phyloP scores from a whole-genome alignment of 2,329 filamentous ascomycete species.

The Penicillium sp. region DNA sequence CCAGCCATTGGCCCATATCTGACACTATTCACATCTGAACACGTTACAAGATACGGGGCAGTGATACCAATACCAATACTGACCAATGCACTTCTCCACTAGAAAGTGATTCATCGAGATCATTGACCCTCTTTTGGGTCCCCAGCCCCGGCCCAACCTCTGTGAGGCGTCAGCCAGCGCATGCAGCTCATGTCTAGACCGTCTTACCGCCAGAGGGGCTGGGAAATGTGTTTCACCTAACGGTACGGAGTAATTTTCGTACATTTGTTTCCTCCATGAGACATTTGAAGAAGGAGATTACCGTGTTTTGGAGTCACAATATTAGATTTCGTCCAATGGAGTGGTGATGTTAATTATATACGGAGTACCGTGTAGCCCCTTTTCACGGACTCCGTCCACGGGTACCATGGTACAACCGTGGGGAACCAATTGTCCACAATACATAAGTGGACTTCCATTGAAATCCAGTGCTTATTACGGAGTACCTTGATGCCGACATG shows the following conservation, averaged over 20 bases:
- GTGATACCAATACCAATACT: not conserved
- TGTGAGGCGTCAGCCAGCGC: constrained; percentile 4
- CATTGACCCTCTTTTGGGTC: constrained; percentile 7
- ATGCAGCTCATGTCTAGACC: constrained; percentile 20
- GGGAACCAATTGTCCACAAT: not conserved
- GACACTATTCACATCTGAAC: not conserved
- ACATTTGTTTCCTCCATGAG: constrained; percentile 1
- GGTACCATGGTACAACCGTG: not conserved
- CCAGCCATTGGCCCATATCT: not conserved
- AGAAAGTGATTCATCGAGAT: constrained; percentile 10
- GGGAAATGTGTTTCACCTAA: not conserved
- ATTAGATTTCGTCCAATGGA: not conserved
- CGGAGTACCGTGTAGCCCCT: not conserved
- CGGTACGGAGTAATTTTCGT: not conserved
- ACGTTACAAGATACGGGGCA: not conserved
- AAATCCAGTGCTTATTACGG: not conserved
- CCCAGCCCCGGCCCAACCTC: constrained; percentile 12
- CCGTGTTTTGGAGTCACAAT: not conserved
- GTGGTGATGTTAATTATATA: not conserved
- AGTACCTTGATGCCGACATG: too few species aligned
- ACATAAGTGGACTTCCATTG: not conserved
- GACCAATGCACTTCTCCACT: constrained; percentile 4
- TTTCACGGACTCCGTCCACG: not conserved
- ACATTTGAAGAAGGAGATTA: not conserved
- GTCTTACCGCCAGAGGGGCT: constrained; percentile 4